These are phyloP conservation scores for Trichoderma guizhouense DNA, from an alignment of 2,329 filamentous ascomycete species.

Conservation along the genomic window DNA sequence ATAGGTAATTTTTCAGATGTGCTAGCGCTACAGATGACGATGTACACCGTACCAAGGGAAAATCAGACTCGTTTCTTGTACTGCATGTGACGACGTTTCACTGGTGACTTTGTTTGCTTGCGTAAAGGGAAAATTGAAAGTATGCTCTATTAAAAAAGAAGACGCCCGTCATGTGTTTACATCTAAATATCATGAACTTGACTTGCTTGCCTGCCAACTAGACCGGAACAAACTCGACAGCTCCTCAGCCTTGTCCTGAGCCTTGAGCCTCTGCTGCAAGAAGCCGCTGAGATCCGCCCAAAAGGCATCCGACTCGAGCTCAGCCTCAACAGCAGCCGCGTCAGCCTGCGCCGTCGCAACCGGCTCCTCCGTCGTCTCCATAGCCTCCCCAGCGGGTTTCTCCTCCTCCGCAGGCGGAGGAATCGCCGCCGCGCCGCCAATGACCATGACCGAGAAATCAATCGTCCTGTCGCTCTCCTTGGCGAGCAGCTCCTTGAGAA, in stretches of 20 bases:
- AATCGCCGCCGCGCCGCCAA: slow-evolving; percentile 61
- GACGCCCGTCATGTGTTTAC: background rate
- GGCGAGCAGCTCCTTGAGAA: slow-evolving; percentile 69
- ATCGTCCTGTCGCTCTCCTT: slow-evolving; percentile 49
- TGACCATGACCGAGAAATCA: slow-evolving; percentile 85
- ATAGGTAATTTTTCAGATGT: slow-evolving; percentile 17
- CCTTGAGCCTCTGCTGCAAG: slow-evolving; percentile 72
- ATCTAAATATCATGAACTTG: slow-evolving; percentile 24
- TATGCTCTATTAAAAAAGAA: background rate
- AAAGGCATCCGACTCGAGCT: slow-evolving; percentile 70
- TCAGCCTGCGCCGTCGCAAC: background rate
- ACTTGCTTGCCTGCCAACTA: slow-evolving; percentile 59
- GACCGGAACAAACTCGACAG: slow-evolving; percentile 65
- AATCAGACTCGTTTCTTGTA: slow-evolving; percentile 11
- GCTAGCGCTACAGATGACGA: slow-evolving; percentile 18
- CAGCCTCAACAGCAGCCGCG: slow-evolving; percentile 40
- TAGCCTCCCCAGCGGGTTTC: slow-evolving; percentile 22
- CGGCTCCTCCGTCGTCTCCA: background rate
- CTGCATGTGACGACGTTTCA: slow-evolving; percentile 4
- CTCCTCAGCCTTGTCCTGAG: slow-evolving; percentile 62
- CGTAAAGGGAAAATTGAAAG: background rate
- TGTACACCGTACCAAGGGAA: slow-evolving; percentile 12
- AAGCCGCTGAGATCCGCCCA: slow-evolving; percentile 85
- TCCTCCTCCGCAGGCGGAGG: slow-evolving; percentile 43
- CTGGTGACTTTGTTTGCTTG: background rate